Evolutionary conservation across 805 yeast species (phyloP).

Genomic region (Torulaspora franciscae): DNA sequence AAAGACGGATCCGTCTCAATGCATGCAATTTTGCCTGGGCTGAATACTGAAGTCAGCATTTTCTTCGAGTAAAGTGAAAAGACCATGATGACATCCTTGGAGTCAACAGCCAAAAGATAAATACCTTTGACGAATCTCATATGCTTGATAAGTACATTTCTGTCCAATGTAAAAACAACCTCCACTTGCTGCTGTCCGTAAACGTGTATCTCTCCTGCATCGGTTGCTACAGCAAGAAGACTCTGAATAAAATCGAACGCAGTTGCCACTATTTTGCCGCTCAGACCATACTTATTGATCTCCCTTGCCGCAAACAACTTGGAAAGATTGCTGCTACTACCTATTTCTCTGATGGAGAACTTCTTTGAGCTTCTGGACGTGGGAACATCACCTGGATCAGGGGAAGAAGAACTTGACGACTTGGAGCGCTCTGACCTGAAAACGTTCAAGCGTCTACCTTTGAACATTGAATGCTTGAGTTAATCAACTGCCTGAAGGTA

Average conservation of each 20-base stretch:
- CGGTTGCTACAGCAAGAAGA: constrained; percentile 75
- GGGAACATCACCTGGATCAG: neutral
- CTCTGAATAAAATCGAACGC: constrained; percentile 90
- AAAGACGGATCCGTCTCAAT: constrained; percentile 78
- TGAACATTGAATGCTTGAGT: constrained; percentile 29
- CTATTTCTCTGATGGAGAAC: constrained; percentile 10
- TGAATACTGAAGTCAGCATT: constrained; percentile 53
- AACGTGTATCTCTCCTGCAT: constrained; percentile 62
- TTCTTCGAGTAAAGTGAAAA: constrained; percentile 63
- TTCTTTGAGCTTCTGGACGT: constrained; percentile 5
- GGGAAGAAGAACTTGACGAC: neutral
- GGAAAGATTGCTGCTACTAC: constrained; percentile 12
- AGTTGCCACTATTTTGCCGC: constrained; percentile 58
- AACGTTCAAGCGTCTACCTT: constrained; percentile 33
- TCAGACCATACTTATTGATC: constrained; percentile 48
- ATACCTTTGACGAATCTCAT: constrained; percentile 73
- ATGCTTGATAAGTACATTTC: constrained; percentile 47
- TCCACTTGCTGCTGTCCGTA: constrained; percentile 82
- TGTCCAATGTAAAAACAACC: constrained; percentile 52
- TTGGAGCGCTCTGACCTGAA: constrained; percentile 26
- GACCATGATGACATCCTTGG: constrained; percentile 56
- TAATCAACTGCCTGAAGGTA: neutral
- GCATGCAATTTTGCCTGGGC: constrained; percentile 64
- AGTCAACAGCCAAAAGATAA: constrained; percentile 69
- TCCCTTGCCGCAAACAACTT: constrained; percentile 35